Base-by-base conservation (phyloP, 192 early-diverging fungal genomes). In the Backusella liffmaniae region DNA sequence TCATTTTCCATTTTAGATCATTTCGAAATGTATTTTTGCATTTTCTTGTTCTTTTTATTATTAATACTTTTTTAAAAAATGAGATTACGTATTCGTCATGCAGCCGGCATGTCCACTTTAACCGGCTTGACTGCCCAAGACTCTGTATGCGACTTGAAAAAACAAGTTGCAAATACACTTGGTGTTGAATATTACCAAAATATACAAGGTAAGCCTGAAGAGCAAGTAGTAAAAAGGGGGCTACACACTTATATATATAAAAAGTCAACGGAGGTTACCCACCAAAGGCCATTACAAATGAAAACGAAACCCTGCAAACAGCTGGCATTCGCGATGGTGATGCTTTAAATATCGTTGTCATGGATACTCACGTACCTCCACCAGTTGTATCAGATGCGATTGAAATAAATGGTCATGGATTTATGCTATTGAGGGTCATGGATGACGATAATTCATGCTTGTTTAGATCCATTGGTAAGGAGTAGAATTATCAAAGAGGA, bases 401-500 rank as follows among this genome's bases (percentile, higher is more conserved):
- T 36, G 32, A 32, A n/a, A 67, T 30, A 6, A n/a, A 35, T 18
- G 35, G 35, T 5, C 46, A 49, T 67, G 66, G 66, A 6, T 67
- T 7, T 35, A 35, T 67, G 35, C 13, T 67, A 36, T 67, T 67
- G 18, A 67, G 88, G 82, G 85, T 86, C 75, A 89, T 91, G 82
- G 81, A 84, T 32, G 91, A 93, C 76, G 92, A 93, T 78, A 93
- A 93, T 74, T 87, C 85, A 37, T 93, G 92, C 68, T 80, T 93
- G n/a, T 93, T 93, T 73, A 86, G 88, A 73, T 85, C 90, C 3
- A 84, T 93, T 41, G 89, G 87, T 75, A 73, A 82, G 34, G 5
- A 26, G 16, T 34, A 12, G 44, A 70, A 7, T 1, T 16, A 39
- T 0, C n/a, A n/a, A 13, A 1, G 26, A 30, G 23, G 18, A 21